Conservation (phyloP, 805 yeast genomes). For the Sungouiozyma intestinalis region DNA sequence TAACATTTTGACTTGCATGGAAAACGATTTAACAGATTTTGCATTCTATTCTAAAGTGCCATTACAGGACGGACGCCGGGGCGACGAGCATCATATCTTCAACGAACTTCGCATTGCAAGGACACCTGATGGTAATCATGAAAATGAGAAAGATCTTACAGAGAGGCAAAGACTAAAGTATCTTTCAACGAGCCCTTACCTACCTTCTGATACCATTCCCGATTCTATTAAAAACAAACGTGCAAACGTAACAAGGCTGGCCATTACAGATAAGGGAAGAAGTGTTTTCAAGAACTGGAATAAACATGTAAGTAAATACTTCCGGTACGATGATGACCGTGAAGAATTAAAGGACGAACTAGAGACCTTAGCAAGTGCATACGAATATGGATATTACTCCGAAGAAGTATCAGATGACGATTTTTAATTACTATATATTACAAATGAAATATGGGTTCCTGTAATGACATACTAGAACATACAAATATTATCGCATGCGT, state of each 20-base stretch:
- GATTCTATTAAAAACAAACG: constrained; percentile 8
- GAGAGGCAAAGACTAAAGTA: constrained; percentile 2
- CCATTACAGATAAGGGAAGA: constrained; percentile 22
- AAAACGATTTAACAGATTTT: constrained; percentile 4
- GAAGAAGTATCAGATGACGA: constrained; percentile 36
- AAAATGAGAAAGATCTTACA: not conserved
- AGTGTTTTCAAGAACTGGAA: constrained; percentile 25
- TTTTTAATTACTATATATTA: too few species aligned
- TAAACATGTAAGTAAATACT: constrained; percentile 22
- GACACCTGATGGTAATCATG: not conserved
- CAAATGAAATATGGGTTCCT: too few species aligned
- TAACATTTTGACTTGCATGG: constrained; percentile 17
- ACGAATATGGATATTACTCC: constrained; percentile 42
- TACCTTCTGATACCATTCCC: constrained; percentile 24
- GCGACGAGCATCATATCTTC: not conserved
- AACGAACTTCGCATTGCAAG: not conserved
- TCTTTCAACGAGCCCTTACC: constrained; percentile 13
- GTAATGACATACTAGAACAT: too few species aligned
- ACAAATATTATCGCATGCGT: too few species aligned
- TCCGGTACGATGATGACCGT: constrained; percentile 37
- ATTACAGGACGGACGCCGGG: not conserved
- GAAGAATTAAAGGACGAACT: constrained; percentile 44
- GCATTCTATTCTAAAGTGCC: not conserved
- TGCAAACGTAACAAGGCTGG: constrained; percentile 8
- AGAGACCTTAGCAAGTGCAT: constrained; percentile 35